Percentiles rank a stretch among this genome's conserved stretches.
These are phyloP conservation scores for Pseudocercospora fuligena DNA, from an alignment of 2,329 filamentous ascomycete genomes.

Conservation along the genomic window DNA sequence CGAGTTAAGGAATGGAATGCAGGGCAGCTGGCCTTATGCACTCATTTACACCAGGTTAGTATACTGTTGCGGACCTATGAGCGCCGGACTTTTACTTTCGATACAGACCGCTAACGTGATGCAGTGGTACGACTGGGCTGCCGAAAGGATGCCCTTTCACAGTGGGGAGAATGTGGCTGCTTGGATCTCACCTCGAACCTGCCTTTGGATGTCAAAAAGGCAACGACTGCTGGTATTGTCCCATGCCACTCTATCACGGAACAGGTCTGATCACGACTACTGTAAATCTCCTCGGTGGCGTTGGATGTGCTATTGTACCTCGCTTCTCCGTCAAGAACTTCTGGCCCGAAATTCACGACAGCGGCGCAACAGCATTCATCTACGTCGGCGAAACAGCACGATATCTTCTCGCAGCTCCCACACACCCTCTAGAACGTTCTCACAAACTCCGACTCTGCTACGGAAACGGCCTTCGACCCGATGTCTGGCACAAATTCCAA, in stretches of 20 bases:
- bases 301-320: slow-evolving; percentile 65
- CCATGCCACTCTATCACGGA: slow-evolving; percentile 79
- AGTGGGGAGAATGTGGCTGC: slow-evolving; percentile 52
- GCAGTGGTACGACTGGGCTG: slow-evolving; percentile 70
- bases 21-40: slow-evolving; percentile 62
- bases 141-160: slow-evolving; percentile 73
- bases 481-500: slow-evolving; percentile 69
- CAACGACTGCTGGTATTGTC: slow-evolving; percentile 72
- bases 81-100: not conserved
- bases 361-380: slow-evolving; percentile 70
- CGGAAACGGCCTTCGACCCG: slow-evolving; percentile 70
- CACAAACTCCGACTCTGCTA: slow-evolving; percentile 64
- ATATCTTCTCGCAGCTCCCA: slow-evolving; percentile 71
- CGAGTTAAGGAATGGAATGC: slow-evolving; percentile 32
- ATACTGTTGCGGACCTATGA: too few relatives aligned
- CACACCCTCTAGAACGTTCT: slow-evolving; percentile 61
- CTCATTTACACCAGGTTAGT: slow-evolving; percentile 69
- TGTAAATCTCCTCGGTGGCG: slow-evolving; percentile 57
- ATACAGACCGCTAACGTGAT: not conserved
- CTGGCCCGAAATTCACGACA: slow-evolving; percentile 73
- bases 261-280: slow-evolving; percentile 71
- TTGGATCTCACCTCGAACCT: slow-evolving; percentile 42
- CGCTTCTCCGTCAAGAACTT: slow-evolving; percentile 72
- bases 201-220: slow-evolving; percentile 50
- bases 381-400: slow-evolving; percentile 80